Percentiles rank a stretch among this genome's conserved stretches.
These are phyloP conservation scores for Herpetomonas samuelpessoai DNA, from an alignment of 208 protist genomes.

Conservation along the genomic window DNA sequence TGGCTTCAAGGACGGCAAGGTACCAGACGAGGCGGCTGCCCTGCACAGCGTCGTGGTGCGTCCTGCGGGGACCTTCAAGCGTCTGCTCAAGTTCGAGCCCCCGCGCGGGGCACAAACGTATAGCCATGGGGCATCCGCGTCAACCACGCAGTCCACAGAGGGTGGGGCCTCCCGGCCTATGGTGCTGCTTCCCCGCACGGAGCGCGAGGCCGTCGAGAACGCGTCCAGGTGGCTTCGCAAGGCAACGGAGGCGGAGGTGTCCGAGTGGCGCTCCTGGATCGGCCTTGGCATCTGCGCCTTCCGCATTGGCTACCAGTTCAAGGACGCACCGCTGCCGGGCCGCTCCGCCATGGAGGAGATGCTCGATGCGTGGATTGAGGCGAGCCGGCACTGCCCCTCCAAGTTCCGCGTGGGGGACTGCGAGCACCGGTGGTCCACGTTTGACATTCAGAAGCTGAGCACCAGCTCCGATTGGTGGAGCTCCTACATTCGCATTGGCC, in stretches of 20 bases:
- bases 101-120: constrained; percentile 15
- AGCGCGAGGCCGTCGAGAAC: constrained; percentile 65
- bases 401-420: constrained; percentile 78
- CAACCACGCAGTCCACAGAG: background rate
- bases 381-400: constrained; percentile 58
- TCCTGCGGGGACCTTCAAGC: constrained; percentile 58
- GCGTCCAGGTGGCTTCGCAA: constrained; percentile 65
- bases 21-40: constrained; percentile 64
- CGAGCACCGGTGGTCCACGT: constrained; percentile 59
- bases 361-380: constrained; percentile 79
- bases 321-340: constrained; percentile 38
- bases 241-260: constrained; percentile 66
- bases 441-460: constrained; percentile 49
- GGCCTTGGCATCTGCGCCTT: constrained; percentile 70
- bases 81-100: constrained; percentile 57
- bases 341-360: constrained; percentile 80
- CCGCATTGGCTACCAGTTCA: constrained; percentile 76
- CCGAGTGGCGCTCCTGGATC: constrained; percentile 83
- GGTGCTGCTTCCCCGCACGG: constrained; percentile 66
- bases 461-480: constrained; percentile 51
- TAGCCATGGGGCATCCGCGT: no score
- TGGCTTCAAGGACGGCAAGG: constrained; percentile 60
- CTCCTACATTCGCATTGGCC: constrained; percentile 64
- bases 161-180: background rate
- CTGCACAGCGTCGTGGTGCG: constrained; percentile 78